Conservation (phyloP, 2,329 filamentous ascomycete genomes). For the Nannizzia gypsea region DNA sequence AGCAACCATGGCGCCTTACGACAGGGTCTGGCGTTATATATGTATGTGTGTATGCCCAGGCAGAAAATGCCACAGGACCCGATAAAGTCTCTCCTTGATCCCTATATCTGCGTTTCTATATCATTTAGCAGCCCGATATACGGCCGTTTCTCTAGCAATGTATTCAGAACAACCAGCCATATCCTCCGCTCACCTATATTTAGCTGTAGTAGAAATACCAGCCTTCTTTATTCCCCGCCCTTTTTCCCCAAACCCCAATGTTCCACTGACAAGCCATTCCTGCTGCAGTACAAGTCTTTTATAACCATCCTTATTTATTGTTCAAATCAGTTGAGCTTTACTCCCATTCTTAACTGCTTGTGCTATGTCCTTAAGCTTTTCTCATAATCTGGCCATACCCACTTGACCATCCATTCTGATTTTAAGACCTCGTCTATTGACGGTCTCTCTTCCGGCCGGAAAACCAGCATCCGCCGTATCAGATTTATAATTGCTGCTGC, state of each 20-base stretch:
- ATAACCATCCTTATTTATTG: background rate
- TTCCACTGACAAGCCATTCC: background rate
- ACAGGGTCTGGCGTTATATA: background rate
- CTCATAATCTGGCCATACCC: slow-evolving; percentile 11
- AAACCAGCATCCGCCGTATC: slow-evolving; percentile 11
- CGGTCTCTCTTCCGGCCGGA: slow-evolving; percentile 10
- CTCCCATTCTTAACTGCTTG: no score
- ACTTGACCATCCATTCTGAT: slow-evolving; percentile 14
- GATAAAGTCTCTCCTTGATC: background rate
- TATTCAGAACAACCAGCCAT: background rate
- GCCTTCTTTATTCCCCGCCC: background rate
- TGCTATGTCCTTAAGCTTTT: background rate
- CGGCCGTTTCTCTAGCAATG: background rate
- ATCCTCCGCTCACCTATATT: background rate
- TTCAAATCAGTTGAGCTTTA: background rate
- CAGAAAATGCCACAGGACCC: background rate
- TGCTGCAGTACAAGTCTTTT: background rate
- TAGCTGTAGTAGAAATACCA: background rate
- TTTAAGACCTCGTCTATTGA: slow-evolving; percentile 9
- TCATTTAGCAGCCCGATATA: background rate
- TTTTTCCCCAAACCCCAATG: background rate
- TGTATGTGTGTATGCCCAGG: background rate
- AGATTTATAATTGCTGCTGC: slow-evolving; percentile 9
- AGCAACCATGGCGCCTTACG: background rate
- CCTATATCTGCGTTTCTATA: background rate